Evolutionary conservation across 345 rosid genomes (phyloP).

Genomic region (Hibiscus tridactylites): DNA sequence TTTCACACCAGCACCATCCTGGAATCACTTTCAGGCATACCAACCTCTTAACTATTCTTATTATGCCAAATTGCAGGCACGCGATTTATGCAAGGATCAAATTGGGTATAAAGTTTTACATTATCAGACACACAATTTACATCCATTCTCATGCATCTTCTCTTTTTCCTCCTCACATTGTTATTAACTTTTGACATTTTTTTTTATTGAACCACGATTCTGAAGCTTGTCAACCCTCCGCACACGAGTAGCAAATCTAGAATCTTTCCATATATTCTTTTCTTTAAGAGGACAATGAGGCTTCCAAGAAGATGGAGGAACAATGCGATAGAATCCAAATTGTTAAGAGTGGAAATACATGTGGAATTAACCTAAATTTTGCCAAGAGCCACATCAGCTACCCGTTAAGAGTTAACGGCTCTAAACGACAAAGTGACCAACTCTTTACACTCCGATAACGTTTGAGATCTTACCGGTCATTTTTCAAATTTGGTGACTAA

Average conservation of each 20-base stretch:
- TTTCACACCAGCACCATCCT: no score
- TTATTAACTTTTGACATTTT: conserved; percentile 12
- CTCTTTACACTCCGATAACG: no score
- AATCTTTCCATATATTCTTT: conserved; percentile 61
- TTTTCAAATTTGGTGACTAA: no score
- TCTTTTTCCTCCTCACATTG: conserved; percentile 50
- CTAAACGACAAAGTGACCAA: no score
- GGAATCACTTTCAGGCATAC: no score
- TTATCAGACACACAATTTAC: conserved; percentile 21
- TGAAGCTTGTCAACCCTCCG: conserved; percentile 96
- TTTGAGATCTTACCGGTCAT: no score
- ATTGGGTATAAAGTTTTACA: conserved; percentile 9
- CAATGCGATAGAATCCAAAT: conserved; percentile 93
- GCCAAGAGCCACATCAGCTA: no score
- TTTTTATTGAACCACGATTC: conserved; percentile 72
- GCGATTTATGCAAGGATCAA: no score
- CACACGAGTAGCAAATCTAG: conserved; percentile 78
- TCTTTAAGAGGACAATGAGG: conserved; percentile 88
- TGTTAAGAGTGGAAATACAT: conserved; percentile 14
- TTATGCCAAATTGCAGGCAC: no score
- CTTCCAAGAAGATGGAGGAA: conserved; percentile 94
- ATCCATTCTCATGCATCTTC: conserved; percentile 59
- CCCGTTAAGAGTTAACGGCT: no score
- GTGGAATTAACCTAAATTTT: no score
- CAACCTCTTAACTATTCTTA: no score